Base-by-base conservation (phyloP, 257 asterid genomes). In the Coffea eugenioides region DNA sequence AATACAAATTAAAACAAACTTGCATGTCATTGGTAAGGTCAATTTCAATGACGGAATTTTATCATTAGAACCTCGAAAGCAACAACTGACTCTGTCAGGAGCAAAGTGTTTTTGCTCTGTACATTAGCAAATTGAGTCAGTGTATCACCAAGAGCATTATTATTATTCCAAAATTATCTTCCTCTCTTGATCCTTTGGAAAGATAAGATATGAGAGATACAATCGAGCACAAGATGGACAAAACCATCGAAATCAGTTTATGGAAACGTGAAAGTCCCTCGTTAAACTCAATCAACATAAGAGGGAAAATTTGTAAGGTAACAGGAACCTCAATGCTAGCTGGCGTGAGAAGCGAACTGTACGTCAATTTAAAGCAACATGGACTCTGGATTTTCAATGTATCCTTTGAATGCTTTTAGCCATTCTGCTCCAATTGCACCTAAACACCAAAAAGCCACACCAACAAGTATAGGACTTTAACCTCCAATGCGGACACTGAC, bases 401-500 rank as follows among this genome's bases (percentile, higher is more conserved):
- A 96, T 82, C 97, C 95, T 85, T 96, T 96, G 46, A 96, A 96
- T 52, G 97, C 97, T 88, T 94, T 96, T 82, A 96, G 88, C 99
- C 99, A 96, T 87, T 96, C 98, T 4, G 99, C 99, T 69, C 98
- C 99, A 48, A 96, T 86, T 16, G 98, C 99, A 39, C 99, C 99
- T 96, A 79, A 73, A 82, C 61, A 80, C 69, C 14, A 20, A 45
- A 69, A 70, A 39, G 41, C 57, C 9, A 69, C 10, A 31, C 31
- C 46, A 6, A 34, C 73, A 9, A 43, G 76, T 25, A 45, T 48
- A 25, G 49, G 59, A 61, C 25, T 27, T 72, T 31, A 15, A 15
- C 16, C 41, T 59, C 16, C 61, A 21, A n/a, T 6, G 54, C n/a
- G 45, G 7, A n/a, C 2, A 4, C 15, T 20, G 5, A 57, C 5